Evolutionary conservation across 1,284 basidiomycete genomes (phyloP), one percentile per base, ranked within the genome.

Genomic region (Heliocybe sulcata): DNA sequence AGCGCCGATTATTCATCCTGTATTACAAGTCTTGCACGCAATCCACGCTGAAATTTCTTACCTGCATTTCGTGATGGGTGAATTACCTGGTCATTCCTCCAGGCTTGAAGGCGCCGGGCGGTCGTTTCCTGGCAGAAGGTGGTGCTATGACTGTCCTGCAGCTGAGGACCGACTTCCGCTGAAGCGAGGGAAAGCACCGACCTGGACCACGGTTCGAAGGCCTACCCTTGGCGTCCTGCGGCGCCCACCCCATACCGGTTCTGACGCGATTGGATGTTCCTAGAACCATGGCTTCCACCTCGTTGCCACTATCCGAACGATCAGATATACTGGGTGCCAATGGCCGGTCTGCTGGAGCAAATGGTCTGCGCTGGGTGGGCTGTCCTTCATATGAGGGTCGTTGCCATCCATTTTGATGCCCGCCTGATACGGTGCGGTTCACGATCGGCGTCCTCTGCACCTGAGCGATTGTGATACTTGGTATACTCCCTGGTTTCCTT

Each of bases 361-460:
- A 79, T 16, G 76, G 75, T 61, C 79, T 77, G 45, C 78, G 76
- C 61, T 80, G 75, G 14, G 65, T 69, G 23, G 61, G 58, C 61
- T 64, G 61, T 51, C 60, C 57, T 60, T 25, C 64, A 54, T 51
- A 59, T 54, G 47, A 38, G 51, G 31, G 51, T 57, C 54, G 56
- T 33, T 64, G 63, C 27, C 47, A 49, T 20, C 23, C 47, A 25
- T 16, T 61, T 64, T n/a, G 63, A 66, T 58, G 72, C 66, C 27
- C 58, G 53, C 65, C 67, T 65, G 60, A 55, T 11, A 54, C 57
- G 25, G 47, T 25, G 6, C 47, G 47, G 22, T 25, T 49, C 4
- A 25, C 72, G 45, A 90, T 72, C 10, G 87, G 85, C 3, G 88
- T 89, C 52, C 89, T 74, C 67, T 90, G 89, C 54, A 89, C 78